Evolutionary conservation across 2,329 filamentous ascomycete species (phyloP), one percentile per base, ranked within the genome.

Genomic region (Capronia epimyces): DNA sequence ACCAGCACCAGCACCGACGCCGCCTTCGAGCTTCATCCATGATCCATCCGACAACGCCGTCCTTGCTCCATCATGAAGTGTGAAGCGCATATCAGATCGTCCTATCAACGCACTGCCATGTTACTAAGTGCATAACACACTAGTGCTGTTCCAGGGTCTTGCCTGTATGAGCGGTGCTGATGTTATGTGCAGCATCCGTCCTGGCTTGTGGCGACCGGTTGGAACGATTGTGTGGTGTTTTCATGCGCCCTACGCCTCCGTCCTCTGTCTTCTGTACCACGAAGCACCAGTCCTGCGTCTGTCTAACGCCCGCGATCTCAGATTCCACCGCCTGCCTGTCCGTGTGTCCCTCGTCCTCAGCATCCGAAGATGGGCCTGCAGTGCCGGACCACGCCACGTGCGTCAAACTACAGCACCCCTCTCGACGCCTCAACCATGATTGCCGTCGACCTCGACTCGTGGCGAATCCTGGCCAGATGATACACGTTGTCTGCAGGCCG

Each of bases 331-430:
- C 13, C 31, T 34, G n/a, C 40, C 21, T 27, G 20, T 29, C 40
- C 24, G 37, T 24, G 27, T 34, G 9, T n/a, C 13, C 31, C 5
- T n/a, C 31, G 18, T 5, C 34, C 34, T 31, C 24, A 43, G 41
- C 41, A 43, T 43, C 41, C 41, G 41, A 31, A 43, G 41, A 29
- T 42, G 39, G 21, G 16, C 21, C 21, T 27, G 12, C 20, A 5
- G 12, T 24, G 21, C 39, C 39, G 39, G 39, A 37, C 34, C 34
- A 24, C 41, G 24, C 41, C 41, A 43, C 41, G 41, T 43, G 41
- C 41, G 25, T 25, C 24, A 15, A 43, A 42, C 6, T 15, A 6
- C 13, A 4, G 20, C 6, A 18, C 18, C 21, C 39, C 21, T 42
- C 39, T 16, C 20, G 16, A 37, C n/a, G 31, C 15, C n/a, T 20